Evolutionary conservation across 2,329 filamentous ascomycete genomes (phyloP), one percentile per base, ranked within the genome.

Genomic region (Pseudocercospora pini-densiflorae): DNA sequence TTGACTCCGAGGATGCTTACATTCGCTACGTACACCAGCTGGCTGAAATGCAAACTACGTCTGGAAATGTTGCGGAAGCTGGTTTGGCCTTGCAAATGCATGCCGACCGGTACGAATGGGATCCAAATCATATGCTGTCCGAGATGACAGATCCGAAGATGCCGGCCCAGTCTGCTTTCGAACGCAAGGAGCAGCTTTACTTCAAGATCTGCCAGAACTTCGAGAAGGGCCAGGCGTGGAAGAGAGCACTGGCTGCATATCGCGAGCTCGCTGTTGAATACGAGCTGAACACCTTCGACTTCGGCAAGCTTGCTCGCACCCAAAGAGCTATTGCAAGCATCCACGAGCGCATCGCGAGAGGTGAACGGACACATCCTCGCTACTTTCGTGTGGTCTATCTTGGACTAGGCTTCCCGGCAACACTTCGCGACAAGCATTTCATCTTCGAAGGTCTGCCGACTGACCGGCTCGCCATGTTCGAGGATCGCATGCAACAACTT

Each of bases 1-100:
- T 97, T 90, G 92, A 96, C 72, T 97, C 97, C 76, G 93, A 97
- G 77, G 94, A 97, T 74, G 97, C 97, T 64, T 98, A 97, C 78
- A 91, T 97, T 70, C 90, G 93, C 70, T 97, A 98, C 74, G 94
- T 98, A 14, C 94, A 98, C 76, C 93, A 97, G 78, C 85, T 98
- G 21, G 92, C 93, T 2, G 83, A 88, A 45, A 83, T 95, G 12
- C 94, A 98, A 77, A 86, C 87, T 8, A 87, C 90, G 47, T 87
- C 91, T 3, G 86, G 90, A 65, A 95, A 97, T 73, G 88, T 90
- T 69, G 92, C 93, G 0, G 94, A 97, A 79, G 94, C 94, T 14
- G 95, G 93, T 12, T 85, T 98, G 68, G 93, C 94, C 3, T 85
- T 98, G 43, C 90, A 93, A 47, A 87, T 98, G 63, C 95, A 98